Evolutionary conservation across 345 rosid species (phyloP), one percentile per base, ranked within the genome.

Genomic region (Clarkia xantiana): DNA sequence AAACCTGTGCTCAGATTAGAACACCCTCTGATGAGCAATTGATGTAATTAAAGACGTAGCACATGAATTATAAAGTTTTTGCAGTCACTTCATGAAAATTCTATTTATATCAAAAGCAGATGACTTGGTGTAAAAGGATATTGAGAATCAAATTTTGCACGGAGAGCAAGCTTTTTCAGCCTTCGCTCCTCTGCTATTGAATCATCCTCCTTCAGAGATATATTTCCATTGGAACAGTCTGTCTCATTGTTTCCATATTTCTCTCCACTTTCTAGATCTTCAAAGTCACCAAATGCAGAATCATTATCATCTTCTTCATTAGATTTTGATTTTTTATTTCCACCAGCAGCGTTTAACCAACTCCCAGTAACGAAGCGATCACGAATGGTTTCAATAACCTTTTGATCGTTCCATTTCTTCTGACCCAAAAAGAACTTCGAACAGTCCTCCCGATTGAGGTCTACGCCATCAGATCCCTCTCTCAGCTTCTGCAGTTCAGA

Each of bases 301-400:
- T 71, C 84, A 23, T 75, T 71, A 23, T 72, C 85, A 47, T 64
- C 72, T 53, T 61, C 69, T 59, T 40, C 48, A 39, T 62, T 62
- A 41, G 53, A 54, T 45, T 56, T 72, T 38, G 67, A 54, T 7
- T 42, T 50, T 61, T 65, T 44, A 72, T 83, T 76, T 69, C 94
- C 73, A 57, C 56, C 62, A 59, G 81, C 81, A 53, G 81, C 91
- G 69, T 73, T 75, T 47, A 81, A 73, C 94, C 98, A 83, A 67
- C 77, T 80, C 62, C 98, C 94, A 25, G 93, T 83, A 62, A 77
- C 80, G 73, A 91, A 91, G 29, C 93, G 83, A 64, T 91, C 73
- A 57, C 94, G 86, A 59, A 91, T 75, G 36, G 62, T 70, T 75
- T 84, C 83, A 64, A 70, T 73, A 22, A 71, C 57, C 40, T 79